Conservation (phyloP, 2,329 filamentous ascomycete genomes). For the Tolypocladium endophyticum region DNA sequence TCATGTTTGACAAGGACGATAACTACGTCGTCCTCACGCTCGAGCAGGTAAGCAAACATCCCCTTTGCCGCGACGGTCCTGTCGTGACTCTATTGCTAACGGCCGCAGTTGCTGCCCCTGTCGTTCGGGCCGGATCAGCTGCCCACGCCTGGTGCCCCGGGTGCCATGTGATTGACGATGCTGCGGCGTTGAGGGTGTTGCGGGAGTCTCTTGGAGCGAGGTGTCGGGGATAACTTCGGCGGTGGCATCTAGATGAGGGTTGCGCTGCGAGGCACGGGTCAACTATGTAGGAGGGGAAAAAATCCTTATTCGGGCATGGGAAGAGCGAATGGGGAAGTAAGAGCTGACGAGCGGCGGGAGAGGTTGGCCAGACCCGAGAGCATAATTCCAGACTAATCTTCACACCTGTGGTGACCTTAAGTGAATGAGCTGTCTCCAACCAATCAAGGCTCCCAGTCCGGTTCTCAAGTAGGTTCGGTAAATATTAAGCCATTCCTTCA, state of each 20-base stretch:
- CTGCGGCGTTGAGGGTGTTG: not conserved
- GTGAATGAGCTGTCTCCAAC: not conserved
- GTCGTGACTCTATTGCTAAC: not conserved
- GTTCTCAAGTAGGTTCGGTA: not conserved
- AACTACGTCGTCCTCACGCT: constrained; percentile 61
- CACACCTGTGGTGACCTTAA: not conserved
- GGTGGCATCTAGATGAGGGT: not conserved
- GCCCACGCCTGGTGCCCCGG: constrained; percentile 11
- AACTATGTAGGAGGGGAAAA: not conserved
- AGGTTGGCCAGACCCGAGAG: not conserved
- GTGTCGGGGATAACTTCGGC: not conserved
- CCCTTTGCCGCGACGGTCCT: not conserved
- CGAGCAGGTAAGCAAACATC: constrained; percentile 42
- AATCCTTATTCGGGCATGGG: not conserved
- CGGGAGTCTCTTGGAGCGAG: not conserved
- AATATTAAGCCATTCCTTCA: not conserved
- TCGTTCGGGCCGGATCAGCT: constrained; percentile 58
- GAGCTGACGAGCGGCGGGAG: not conserved
- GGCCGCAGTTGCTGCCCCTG: constrained; percentile 50
- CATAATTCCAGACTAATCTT: not conserved
- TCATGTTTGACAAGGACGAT: constrained; percentile 85
- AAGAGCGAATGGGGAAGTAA: not conserved
- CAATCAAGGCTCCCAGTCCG: not conserved
- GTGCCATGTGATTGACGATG: constrained; percentile 3
- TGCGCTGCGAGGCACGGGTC: not conserved